Base-by-base conservation (phyloP, 495 filamentous ascomycete species). In the Daldinia caldariorum region DNA sequence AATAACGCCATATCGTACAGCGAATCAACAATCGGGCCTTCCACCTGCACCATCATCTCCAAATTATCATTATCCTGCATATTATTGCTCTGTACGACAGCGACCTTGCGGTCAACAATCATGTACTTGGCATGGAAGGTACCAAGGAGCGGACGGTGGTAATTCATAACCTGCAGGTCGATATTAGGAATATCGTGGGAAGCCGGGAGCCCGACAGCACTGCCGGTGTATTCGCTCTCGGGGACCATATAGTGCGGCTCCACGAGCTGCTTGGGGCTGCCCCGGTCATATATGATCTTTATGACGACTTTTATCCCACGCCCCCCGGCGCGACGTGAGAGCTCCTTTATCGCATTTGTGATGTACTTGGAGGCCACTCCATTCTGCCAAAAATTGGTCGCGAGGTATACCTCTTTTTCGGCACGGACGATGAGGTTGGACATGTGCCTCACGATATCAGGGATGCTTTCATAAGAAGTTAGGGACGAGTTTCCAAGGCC, bases 91-190 rank as follows among this genome's bases (percentile, higher is more conserved):
- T 89, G 87, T 3, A 93, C 66, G 1, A 91, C 77, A 2, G 86
- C 91, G 37, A 89, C 81, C 67, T 85, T 85, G 3, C 91, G 83
- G 74, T 94, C 91, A 7, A 94, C 86, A 16, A 93, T 82, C 81
- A 91, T 89, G 73, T 90, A 92, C 69, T 94, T 94, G 58, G 88
- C 81, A 76, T 94, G 91, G 43, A 93, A 90, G 0, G 91, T 94
- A 3, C 91, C 91, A 50, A 94, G 77, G 0, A 90, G 73, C 0
- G 89, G 88, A n/a, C 83, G 83, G 67, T 94, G 91, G 73, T 85
- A 92, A 73, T 92, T 93, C 58, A 92, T 84, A 12, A 92, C 90
- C 72, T 91, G 81, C 53, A 94, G 75, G 72, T 93, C 89, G 31
- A 93, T 76, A 67, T 91, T 84, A 0, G 90, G 90, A 5, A 93